Evolutionary conservation across 1,284 basidiomycete genomes (phyloP).

Genomic region (Cutaneotrichosporon daszewskae): DNA sequence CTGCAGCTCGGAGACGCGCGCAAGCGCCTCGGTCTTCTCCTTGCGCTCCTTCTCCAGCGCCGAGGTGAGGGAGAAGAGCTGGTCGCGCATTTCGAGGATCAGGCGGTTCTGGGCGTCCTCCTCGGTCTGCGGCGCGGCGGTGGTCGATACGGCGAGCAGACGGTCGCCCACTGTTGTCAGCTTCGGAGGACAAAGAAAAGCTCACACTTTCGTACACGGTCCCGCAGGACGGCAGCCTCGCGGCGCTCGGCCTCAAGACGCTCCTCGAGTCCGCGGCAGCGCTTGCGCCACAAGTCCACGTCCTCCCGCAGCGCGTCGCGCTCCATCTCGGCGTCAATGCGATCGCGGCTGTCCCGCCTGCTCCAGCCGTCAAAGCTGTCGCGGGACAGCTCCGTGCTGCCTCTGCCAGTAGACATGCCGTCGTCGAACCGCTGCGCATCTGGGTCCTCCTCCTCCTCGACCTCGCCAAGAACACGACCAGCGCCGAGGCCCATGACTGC

Average conservation of each 20-base stretch:
- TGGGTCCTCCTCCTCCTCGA: conserved; percentile 31
- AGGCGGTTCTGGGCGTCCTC: conserved; percentile 23
- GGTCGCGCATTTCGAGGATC: conserved; percentile 35
- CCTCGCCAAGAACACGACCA: conserved; percentile 34
- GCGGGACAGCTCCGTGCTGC: conserved; percentile 22
- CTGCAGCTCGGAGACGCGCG: conserved; percentile 18
- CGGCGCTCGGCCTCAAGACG: conserved; percentile 32
- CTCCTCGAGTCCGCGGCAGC: conserved; percentile 34
- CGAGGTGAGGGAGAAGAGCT: conserved; percentile 35
- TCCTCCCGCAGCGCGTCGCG: conserved; percentile 39
- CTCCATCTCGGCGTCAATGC: conserved; percentile 41
- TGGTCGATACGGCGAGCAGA: conserved; percentile 24
- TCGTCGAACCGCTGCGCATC: no score
- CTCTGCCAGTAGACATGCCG: no score
- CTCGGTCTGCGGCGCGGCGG: conserved; percentile 5
- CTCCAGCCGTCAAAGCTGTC: conserved; percentile 14
- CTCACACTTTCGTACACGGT: conserved; percentile 41
- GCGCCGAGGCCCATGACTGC: conserved; percentile 20
- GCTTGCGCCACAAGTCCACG: conserved; percentile 36
- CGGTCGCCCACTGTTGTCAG: conserved; percentile 25
- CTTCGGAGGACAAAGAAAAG: neutral
- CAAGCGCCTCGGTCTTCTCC: conserved; percentile 24
- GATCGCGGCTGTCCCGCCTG: conserved; percentile 15
- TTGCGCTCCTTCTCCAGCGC: conserved; percentile 32
- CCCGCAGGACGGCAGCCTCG: conserved; percentile 27